These are phyloP conservation scores for Persicaria tinctoria DNA, from an alignment of 148 eudicot genomes.

Conservation along the genomic window DNA sequence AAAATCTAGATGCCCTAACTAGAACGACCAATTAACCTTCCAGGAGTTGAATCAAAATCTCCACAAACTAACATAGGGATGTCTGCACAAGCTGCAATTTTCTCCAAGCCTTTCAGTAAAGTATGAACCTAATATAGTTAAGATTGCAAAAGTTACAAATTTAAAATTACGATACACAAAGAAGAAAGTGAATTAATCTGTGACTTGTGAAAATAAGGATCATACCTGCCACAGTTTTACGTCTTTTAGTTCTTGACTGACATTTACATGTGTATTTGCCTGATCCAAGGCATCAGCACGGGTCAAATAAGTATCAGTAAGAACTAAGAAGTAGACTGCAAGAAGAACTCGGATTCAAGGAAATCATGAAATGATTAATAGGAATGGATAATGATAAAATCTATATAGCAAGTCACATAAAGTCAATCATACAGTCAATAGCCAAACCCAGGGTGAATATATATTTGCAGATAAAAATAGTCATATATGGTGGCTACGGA, in stretches of 20 bases:
- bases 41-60: constrained; percentile 79
- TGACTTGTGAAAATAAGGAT: neutral
- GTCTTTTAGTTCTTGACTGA: constrained; percentile 80
- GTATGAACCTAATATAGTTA: constrained; percentile 65
- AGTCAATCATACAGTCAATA: neutral
- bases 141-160: neutral
- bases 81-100: constrained; percentile 87
- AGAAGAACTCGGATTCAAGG: neutral
- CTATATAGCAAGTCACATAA: neutral
- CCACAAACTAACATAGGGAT: constrained; percentile 89
- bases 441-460: neutral
- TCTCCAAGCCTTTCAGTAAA: constrained; percentile 83
- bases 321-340: constrained; percentile 7
- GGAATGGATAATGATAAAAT: neutral
- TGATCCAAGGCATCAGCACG: constrained; percentile 24
- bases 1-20: constrained; percentile 4
- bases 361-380: neutral
- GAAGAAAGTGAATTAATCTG: neutral
- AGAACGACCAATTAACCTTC: constrained; percentile 43
- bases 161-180: neutral
- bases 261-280: constrained; percentile 96
- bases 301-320: constrained; percentile 1
- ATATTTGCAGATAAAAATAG: neutral
- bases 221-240: constrained; percentile 95
- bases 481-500: too few species aligned